Base-by-base conservation (phyloP, 2,329 filamentous ascomycete species). In the Penicillium sp. region DNA sequence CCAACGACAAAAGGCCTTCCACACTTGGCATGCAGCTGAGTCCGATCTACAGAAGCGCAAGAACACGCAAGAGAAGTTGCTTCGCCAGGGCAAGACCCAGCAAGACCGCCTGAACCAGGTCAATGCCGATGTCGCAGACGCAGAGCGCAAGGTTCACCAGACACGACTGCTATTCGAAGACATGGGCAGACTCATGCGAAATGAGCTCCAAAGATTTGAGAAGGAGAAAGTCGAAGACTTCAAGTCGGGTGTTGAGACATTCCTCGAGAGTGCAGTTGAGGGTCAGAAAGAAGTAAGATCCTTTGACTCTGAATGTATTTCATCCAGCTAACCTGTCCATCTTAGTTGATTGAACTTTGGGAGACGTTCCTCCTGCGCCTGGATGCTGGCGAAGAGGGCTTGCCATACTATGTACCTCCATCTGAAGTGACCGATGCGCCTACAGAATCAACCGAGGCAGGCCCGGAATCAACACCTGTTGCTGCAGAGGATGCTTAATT, bases 191-290 rank as follows among this genome's bases (percentile, higher is more conserved):
- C 78, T 97, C 69, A 94, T 99, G 92, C 86, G 91, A 56, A 83
- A 82, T 34, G 94, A 99, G 74, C 81, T 99, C 62, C 94, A 97
- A 67, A 83, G 92, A 16, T 99, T 99, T 68, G 94, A 99, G 77
- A 85, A 85, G 66, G 94, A 99, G 76, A 99, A 99, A 80, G 94
- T 99, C 3, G 94, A 99, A 71, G 94, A 99, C 71, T 99, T 99
- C 75, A 99, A 99, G 81, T 94, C 90, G 59, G 93, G 92, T 0
- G 92, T 99, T 2, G 94, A 99, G 79, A 99, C 94, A 1, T 99
- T 96, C 76, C 76, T 99, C 65, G 94, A 99, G 79, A 92, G 94
- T 68, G 91, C 94, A 3, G 92, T 99, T 4, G 94, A 99, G 76
- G 94, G 93, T 52, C 94, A 99, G 78, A 99, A 99, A 77, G 94